Evolutionary conservation across 768 basidiomycete species (phyloP), one percentile per base, ranked within the genome.

Genomic region (Tylopilus felleus): DNA sequence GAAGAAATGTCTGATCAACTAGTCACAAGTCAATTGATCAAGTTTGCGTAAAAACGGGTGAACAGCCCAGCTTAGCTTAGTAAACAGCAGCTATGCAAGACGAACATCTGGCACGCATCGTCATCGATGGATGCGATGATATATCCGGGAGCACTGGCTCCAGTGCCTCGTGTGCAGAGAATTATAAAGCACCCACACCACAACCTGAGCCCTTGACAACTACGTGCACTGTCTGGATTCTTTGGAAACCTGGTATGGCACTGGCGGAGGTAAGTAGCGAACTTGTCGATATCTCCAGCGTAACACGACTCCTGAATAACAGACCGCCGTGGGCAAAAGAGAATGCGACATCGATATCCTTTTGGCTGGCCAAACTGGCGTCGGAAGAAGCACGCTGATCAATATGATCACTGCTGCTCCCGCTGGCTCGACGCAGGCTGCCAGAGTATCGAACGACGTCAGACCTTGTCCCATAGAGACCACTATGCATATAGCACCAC

Each of bases 331-430:
- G 36, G 29, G 10, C n/a, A 42, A 49, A 10, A 41, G 27, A 25
- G 28, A 40, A 33, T 19, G 27, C 27, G 35, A 40, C 50, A 17
- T 57, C 53, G 23, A 60, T 13, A 52, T 66, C 27, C 60, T 66
- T 22, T 47, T 68, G 44, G 66, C 58, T 40, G 66, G 64, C 25
- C 66, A 66, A 31, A 66, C 66, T 9, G 65, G 64, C 36, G 64
- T 66, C n/a, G 65, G 65, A 36, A 66, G 64, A 29, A 66, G 66
- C 41, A 64, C 64, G 5, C 29, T 66, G 52, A 52, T 64, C 55
- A 66, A 66, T 27, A 68, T 66, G 66, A 63, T 63, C 51, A 57
- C 42, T 9, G 66, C 59, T 36, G 57, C 49, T 29, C 21, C 40
- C 35, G 45, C 47, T 12, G 56, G 49, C 39, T 60, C 63, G 12